Evolutionary conservation across 192 early-diverging fungal genomes (phyloP), one percentile per base, ranked within the genome.

Genomic region (Podila epigama): DNA sequence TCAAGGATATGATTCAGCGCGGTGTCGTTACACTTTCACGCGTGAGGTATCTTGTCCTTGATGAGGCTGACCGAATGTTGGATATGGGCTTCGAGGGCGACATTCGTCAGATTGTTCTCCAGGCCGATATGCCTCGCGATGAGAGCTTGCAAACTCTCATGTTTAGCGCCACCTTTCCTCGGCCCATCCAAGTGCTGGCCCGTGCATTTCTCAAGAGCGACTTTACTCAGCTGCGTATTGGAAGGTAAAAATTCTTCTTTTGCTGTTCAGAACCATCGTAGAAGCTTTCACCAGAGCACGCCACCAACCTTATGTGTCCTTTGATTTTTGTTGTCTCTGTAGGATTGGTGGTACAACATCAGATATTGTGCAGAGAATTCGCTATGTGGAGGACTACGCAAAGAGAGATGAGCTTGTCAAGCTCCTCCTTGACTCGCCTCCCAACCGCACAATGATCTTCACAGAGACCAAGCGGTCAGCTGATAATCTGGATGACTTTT

Each of bases 101-200:
- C 70, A 95, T 99, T 60, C 87, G 97, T 48, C 81, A 88, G 50
- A 94, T 99, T 61, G 92, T 98, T 25, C 79, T 86, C 62, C 63
- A 78, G 52, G 89, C 92, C 79, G 92, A 95, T 66, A 87, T 97
- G 81, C 84, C 87, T 13, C 79, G 82, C 15, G 85, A 93, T 36
- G 83, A 81, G 52, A 66, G 83, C 51, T 86, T 95, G 59, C 94
- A 95, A 61, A 99, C 97, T 9, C 89, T 97, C 56, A 97, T 99
- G 96, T 99, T 97, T 80, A 92, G 90, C 68, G 97, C 97, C n/a
- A 99, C 97, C 1, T 99, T 98, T 87, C 97, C 97, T 10, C 89
- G 86, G 32, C 83, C 91, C 52, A 97, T 99, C 63, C 97, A 95
- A 68, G 83, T 87, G 48, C 90, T 99, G 28, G 97, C 97, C 22